phyloP scores from a whole-genome alignment of 768 basidiomycete species.

The Termitomyces sp. region DNA sequence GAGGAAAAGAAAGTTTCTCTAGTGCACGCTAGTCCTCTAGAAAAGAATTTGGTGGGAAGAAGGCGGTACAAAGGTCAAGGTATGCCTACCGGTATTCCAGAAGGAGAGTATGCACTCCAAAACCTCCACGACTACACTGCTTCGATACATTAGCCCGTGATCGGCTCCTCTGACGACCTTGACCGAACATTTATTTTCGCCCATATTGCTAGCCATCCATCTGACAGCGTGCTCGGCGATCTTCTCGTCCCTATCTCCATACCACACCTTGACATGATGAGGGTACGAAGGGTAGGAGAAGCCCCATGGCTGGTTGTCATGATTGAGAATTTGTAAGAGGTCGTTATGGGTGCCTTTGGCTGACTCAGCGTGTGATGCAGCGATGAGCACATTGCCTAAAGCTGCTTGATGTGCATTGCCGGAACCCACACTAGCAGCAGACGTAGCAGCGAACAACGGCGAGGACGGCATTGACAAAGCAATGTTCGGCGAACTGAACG shows the following conservation, averaged over 20 bases:
- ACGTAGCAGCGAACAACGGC: slow-evolving; percentile 37
- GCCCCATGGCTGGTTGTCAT: slow-evolving; percentile 84
- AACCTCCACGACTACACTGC: slow-evolving; percentile 80
- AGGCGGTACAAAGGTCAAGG: not conserved
- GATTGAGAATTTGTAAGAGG: slow-evolving; percentile 87
- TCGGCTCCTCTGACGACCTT: slow-evolving; percentile 85
- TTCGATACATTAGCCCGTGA: slow-evolving; percentile 92
- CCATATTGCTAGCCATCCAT: slow-evolving; percentile 90
- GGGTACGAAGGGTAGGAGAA: slow-evolving; percentile 82
- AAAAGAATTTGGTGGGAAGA: not conserved
- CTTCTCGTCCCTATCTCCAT: slow-evolving; percentile 90
- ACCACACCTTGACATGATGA: slow-evolving; percentile 81
- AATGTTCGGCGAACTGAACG: slow-evolving; percentile 51
- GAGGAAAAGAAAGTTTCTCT: not conserved
- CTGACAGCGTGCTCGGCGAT: slow-evolving; percentile 87
- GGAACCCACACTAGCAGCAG: slow-evolving; percentile 24
- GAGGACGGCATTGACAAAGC: slow-evolving; percentile 42
- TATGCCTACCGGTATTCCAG: slow-evolving; percentile 34
- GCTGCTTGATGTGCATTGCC: slow-evolving; percentile 54
- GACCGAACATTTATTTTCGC: slow-evolving; percentile 66
- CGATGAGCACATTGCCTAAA: slow-evolving; percentile 86
- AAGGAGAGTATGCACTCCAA: slow-evolving; percentile 63
- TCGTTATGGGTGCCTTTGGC: slow-evolving; percentile 88
- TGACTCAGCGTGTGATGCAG: slow-evolving; percentile 93
- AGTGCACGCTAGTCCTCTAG: not conserved